Percentiles rank a stretch among this genome's conserved stretches.
phyloP scores from a whole-genome alignment of 1,284 basidiomycete genomes.

The Trichosporon sp. region DNA sequence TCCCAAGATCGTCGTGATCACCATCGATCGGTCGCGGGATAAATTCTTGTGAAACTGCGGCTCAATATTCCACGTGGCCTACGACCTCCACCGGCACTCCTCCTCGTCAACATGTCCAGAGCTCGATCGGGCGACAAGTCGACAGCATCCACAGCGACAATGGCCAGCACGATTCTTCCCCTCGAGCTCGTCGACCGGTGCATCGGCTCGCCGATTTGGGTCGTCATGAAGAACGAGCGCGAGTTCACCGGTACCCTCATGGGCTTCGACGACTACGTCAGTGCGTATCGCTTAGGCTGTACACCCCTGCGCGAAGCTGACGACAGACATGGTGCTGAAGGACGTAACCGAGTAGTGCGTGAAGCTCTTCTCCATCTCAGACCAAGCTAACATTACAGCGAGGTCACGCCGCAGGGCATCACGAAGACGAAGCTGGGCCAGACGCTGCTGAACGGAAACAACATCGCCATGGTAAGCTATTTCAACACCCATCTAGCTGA shows the following conservation, averaged over 20 bases:
- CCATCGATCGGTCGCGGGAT: neutral
- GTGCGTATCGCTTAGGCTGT: constrained; percentile 60
- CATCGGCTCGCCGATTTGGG: constrained; percentile 91
- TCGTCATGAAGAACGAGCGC: constrained; percentile 91
- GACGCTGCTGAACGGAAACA: constrained; percentile 94
- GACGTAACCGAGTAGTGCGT: constrained; percentile 94
- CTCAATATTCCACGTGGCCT: neutral
- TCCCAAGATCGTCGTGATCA: neutral
- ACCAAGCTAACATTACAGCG: constrained; percentile 54
- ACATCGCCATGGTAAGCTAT: constrained; percentile 83
- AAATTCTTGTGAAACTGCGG: neutral
- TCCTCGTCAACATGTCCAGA: neutral
- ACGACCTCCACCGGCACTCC: neutral
- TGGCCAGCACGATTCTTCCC: constrained; percentile 66
- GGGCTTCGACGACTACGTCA: constrained; percentile 98
- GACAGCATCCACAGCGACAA: constrained; percentile 28
- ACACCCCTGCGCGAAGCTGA: neutral
- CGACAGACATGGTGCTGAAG: constrained; percentile 91
- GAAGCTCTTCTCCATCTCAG: neutral
- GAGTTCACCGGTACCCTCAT: constrained; percentile 94
- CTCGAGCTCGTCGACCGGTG: constrained; percentile 84
- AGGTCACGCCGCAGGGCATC: constrained; percentile 73
- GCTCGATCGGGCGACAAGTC: neutral
- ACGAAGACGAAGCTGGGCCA: constrained; percentile 80
- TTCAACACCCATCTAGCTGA: neutral